These are phyloP conservation scores for Trichoderma aggressivum DNA, from an alignment of 2,329 filamentous ascomycete genomes.

Conservation along the genomic window DNA sequence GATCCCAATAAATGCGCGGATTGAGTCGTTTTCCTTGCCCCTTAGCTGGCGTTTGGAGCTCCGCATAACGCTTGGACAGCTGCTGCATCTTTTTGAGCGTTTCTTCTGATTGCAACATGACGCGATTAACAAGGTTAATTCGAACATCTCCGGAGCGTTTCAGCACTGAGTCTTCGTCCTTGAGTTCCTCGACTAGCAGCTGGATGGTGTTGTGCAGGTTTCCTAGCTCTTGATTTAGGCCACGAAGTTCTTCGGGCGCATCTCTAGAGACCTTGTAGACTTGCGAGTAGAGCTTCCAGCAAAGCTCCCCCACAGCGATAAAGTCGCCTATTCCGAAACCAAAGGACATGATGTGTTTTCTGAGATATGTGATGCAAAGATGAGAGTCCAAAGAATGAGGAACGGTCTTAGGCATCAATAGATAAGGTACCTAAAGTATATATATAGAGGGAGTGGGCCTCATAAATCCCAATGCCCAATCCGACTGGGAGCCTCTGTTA, in stretches of 20 bases:
- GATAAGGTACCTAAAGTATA: background rate
- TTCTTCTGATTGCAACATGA: background rate
- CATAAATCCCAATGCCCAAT: background rate
- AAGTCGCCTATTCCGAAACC: background rate
- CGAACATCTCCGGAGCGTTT: background rate
- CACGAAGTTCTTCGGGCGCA: background rate
- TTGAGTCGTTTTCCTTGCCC: background rate
- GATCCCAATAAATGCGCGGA: background rate
- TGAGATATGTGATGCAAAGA: background rate
- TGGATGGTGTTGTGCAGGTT: background rate
- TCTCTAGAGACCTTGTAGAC: conserved; percentile 4
- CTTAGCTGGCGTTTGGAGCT: background rate
- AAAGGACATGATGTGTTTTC: background rate
- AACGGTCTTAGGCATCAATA: background rate
- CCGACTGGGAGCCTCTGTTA: background rate
- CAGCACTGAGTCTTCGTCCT: background rate
- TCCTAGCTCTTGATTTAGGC: background rate
- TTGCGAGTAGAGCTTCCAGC: background rate
- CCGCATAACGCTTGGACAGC: background rate
- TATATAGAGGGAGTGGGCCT: background rate
- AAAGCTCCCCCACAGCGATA: background rate
- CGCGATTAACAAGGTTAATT: background rate
- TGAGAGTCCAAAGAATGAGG: background rate
- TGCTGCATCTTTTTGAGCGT: background rate
- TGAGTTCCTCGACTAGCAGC: background rate